Percentiles rank a stretch among this genome's conserved stretches.
Conservation (phyloP, 306 rosid genomes). For the Quillaja saponaria region DNA sequence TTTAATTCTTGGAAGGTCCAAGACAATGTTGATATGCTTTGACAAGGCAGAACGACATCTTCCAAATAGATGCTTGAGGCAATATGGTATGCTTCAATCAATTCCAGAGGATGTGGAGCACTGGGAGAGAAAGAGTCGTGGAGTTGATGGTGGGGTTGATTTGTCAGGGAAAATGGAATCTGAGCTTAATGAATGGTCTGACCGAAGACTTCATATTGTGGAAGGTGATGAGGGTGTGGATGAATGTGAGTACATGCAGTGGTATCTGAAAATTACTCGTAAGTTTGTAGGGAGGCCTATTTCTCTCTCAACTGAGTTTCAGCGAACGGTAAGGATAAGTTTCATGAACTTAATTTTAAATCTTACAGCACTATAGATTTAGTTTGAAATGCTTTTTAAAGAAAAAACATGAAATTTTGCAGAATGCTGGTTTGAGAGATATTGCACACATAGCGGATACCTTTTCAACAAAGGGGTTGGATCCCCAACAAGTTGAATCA, state of each 20-base stretch:
- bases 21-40: slow-evolving; percentile 93
- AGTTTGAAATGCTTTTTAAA: slow-evolving; percentile 46
- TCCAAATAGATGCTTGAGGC: slow-evolving; percentile 88
- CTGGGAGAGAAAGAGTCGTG: slow-evolving; percentile 99
- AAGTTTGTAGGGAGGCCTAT: slow-evolving; percentile 96
- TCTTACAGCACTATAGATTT: slow-evolving; percentile 24
- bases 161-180: slow-evolving; percentile 92
- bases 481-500: slow-evolving; percentile 71
- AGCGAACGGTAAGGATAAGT: slow-evolving; percentile 81
- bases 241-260: slow-evolving; percentile 85
- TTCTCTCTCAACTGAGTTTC: slow-evolving; percentile 95
- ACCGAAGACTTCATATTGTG: slow-evolving; percentile 66
- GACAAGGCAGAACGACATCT: slow-evolving; percentile 99
- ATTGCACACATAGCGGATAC: slow-evolving; percentile 92
- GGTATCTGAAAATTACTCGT: slow-evolving; percentile 90
- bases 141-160: slow-evolving; percentile 99
- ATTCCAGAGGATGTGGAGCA: slow-evolving; percentile 87
- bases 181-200: slow-evolving; percentile 84
- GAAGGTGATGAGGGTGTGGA: slow-evolving; percentile 72
- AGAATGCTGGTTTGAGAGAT: slow-evolving; percentile 96
- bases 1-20: slow-evolving; percentile 78
- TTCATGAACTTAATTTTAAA: slow-evolving; percentile 26
- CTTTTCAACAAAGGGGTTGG: slow-evolving; percentile 83
- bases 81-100: slow-evolving; percentile 82
- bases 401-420: slow-evolving; percentile 44